phyloP scores from a whole-genome alignment of 768 basidiomycete species.

The Lepiota venenata region DNA sequence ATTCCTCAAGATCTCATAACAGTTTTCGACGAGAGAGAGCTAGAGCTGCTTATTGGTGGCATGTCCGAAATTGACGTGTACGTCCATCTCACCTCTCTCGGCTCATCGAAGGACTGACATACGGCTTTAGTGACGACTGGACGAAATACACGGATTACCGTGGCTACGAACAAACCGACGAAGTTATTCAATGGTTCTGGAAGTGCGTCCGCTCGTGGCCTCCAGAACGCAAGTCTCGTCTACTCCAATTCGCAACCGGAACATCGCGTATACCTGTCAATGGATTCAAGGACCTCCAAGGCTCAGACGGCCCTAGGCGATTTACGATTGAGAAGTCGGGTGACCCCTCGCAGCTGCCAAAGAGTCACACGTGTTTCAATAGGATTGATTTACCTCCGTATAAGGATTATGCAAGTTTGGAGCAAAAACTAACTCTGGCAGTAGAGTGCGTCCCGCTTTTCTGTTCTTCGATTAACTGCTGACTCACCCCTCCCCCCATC shows the following conservation, averaged over 20 bases:
- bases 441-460: conserved; percentile 68
- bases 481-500: conserved; percentile 6
- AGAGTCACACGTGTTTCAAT: conserved; percentile 97
- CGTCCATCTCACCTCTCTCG: conserved; percentile 26
- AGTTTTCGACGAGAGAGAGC: conserved; percentile 97
- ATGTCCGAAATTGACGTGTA: conserved; percentile 99
- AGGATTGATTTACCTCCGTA: conserved; percentile 97
- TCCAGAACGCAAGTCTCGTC: conserved; percentile 93
- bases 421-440: conserved; percentile 92
- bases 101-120: neutral
- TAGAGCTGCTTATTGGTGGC: conserved; percentile 95
- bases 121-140: conserved; percentile 79
- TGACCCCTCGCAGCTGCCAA: conserved; percentile 93
- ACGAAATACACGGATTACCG: conserved; percentile 99
- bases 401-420: conserved; percentile 90
- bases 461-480: conserved; percentile 9
- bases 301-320: conserved; percentile 92
- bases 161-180: conserved; percentile 92
- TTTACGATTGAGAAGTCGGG: conserved; percentile 99
- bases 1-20: conserved; percentile 98
- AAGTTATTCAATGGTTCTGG: conserved; percentile 99
- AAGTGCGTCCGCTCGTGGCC: conserved; percentile 98
- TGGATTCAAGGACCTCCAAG: conserved; percentile 98
- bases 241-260: conserved; percentile 95
- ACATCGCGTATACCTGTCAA: conserved; percentile 97